Evolutionary conservation across 2,329 filamentous ascomycete species (phyloP), one percentile per base, ranked within the genome.

Genomic region (Apiospora saccharicola): DNA sequence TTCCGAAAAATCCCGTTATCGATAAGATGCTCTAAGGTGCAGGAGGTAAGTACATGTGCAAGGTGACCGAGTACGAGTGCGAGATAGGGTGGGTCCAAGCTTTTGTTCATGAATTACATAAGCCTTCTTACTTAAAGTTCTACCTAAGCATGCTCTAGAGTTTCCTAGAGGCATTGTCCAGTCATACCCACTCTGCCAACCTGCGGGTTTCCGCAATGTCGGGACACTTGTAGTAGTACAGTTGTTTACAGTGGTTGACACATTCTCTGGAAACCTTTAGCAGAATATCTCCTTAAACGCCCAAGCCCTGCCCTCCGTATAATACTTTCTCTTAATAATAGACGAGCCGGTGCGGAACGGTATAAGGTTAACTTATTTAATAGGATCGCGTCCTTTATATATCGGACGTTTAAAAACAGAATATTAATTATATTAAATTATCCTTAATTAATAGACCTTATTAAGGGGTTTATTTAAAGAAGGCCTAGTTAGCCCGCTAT

Each of bases 1-100:
- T 64, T 51, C 34, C 30, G 30, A 67, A 41, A 64, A 64, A 64
- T 41, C 5, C 57, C 57, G 57, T 41, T 64, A 64, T 64, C 57
- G 57, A 64, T 64, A 64, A 37, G 16, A 8, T 12, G 51, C 24
- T 26, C 26, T 22, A 49, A 49, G 46, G 22, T 49, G 46, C n/a
- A n/a, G n/a, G n/a, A n/a, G n/a, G 19, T 22, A n/a, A 49, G 44
- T 46, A 19, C n/a, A n/a, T 6, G 16, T 16, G 22, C 16, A 46
- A 46, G 44, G 26, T 26, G 8, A 53, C 10, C 4, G 8, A 6
- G 3, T 13, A 4, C 26, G 26, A 30, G 4, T 30, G 26, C 26
- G 26, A 41, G 37, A 2, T 10, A 7, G 10, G 37, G 37, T 41
- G 37, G 37, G 34, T 30, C 57, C 57, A 41, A 64, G 57, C 57